Base-by-base conservation (phyloP, 2,329 filamentous ascomycete genomes). In the Trichoderma lentiforme region DNA sequence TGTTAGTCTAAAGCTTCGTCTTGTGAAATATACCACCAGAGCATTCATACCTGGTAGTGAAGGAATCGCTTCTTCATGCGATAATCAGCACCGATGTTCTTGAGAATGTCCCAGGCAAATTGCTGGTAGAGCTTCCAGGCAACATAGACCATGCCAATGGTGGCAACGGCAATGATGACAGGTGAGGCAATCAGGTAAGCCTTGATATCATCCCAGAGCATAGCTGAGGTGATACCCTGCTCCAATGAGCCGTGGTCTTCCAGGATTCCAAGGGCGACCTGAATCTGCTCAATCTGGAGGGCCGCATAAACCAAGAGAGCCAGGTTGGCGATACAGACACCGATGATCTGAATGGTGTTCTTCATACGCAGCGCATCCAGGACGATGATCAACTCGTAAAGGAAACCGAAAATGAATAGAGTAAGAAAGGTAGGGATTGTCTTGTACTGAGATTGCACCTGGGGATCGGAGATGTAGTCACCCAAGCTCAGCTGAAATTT, bases 21-120 rank as follows among this genome's bases (percentile, higher is more conserved):
- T 70, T 21, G 3, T 11, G 8, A 1, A 7, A 24, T 6, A 21
- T 24, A 28, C 9, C 12, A 11, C 7, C 15, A 34, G 28, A 21
- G 30, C 6, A 15, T 67, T 85, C 57, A 24, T 70, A 97, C 94
- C 90, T 99, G 96, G 81, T 97, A 99, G 74, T 95, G 93, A 73
- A 99, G 88, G 84, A 97, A 99, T 75, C 96, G 91, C 83, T 95
- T 92, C 88, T 98, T 98, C 92, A 99, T 94, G 78, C 94, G 91
- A 80, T 98, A 89, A 84, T 99, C 96, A 66, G 96, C 96, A 79
- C 95, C 97, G 80, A 99, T 99, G 82, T 97, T 95, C 86, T 99
- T 99, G 83, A 99, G 94, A 79, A 99, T 99, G 72, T 96, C 96
- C 96, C 96, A 99, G 12, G 96, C 95, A 82, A 99, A 99, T 81